Evolutionary conservation across 352 stramenopile species (phyloP).

Genomic region (Globisporangium sylvaticum): DNA sequence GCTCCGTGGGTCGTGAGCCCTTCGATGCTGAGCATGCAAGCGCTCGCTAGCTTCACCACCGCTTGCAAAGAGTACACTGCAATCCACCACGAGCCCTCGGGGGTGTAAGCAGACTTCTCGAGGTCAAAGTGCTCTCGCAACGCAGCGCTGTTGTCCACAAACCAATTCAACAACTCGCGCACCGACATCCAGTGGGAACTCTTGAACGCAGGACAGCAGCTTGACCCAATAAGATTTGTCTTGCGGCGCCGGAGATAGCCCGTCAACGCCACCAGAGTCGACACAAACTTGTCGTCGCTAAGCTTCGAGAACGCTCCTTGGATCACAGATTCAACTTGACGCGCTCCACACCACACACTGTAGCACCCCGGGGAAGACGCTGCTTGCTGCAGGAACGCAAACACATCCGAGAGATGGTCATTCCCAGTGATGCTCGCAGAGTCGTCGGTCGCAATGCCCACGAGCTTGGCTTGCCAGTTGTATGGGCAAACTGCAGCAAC

Average conservation of each 20-base stretch:
- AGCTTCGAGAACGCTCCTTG: slow-evolving; percentile 7
- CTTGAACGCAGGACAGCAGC: neutral
- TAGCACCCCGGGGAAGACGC: slow-evolving; percentile 7
- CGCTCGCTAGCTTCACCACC: neutral
- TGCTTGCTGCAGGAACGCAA: slow-evolving; percentile 2
- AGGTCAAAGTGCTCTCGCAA: slow-evolving; percentile 2
- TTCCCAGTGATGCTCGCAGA: neutral
- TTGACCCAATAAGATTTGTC: neutral
- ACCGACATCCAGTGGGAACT: slow-evolving; percentile 5
- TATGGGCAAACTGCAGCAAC: neutral
- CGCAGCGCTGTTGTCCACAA: neutral
- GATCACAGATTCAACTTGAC: neutral
- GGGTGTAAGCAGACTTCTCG: neutral
- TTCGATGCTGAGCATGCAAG: slow-evolving; percentile 2
- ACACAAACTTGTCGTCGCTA: slow-evolving; percentile 6
- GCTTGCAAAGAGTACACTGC: slow-evolving; percentile 8
- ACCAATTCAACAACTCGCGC: neutral
- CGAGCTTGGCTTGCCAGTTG: slow-evolving; percentile 7
- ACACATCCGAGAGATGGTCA: neutral
- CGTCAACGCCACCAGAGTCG: neutral
- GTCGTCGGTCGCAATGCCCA: slow-evolving; percentile 11
- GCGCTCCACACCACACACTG: slow-evolving; percentile 9
- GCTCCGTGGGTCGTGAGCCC: slow-evolving; percentile 9
- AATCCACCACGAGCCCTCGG: slow-evolving; percentile 9
- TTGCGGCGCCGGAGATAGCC: neutral